Conservation (phyloP, 352 stramenopile genomes). For the Halophytophthora polymorphica region DNA sequence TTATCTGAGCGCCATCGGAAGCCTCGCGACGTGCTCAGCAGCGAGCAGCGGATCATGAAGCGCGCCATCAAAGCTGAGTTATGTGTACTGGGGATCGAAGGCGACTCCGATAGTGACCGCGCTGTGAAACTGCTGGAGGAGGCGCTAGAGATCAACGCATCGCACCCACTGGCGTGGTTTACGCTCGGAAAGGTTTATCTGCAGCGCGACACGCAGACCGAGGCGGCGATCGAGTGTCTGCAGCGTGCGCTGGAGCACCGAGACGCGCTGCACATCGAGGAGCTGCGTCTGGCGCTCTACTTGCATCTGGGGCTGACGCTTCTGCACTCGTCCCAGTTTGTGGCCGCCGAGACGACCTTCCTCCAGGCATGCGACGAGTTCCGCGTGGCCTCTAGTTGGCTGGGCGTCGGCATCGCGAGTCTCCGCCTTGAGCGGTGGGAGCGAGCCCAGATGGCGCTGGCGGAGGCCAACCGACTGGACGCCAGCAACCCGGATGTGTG, state of each 20-base stretch:
- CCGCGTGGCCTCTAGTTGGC: slow-evolving; percentile 65
- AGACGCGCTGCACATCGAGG: slow-evolving; percentile 23
- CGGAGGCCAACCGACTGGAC: slow-evolving; percentile 75
- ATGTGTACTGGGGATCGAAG: slow-evolving; percentile 22
- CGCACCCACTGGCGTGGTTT: slow-evolving; percentile 54
- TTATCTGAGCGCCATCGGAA: slow-evolving; percentile 32
- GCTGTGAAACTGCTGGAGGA: slow-evolving; percentile 44
- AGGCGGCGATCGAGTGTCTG: slow-evolving; percentile 48
- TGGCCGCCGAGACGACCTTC: slow-evolving; percentile 49
- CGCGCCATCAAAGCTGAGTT: slow-evolving; percentile 48
- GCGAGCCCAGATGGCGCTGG: slow-evolving; percentile 53
- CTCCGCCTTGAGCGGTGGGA: slow-evolving; percentile 66
- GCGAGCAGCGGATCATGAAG: slow-evolving; percentile 47
- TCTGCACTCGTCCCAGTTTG: slow-evolving; percentile 66
- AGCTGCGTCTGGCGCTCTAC: slow-evolving; percentile 40
- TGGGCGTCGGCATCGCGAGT: slow-evolving; percentile 69
- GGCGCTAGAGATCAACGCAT: slow-evolving; percentile 55
- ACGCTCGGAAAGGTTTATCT: slow-evolving; percentile 47
- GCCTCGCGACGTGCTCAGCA: slow-evolving; percentile 36
- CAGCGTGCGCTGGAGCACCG: slow-evolving; percentile 40
- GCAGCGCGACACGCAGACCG: slow-evolving; percentile 35
- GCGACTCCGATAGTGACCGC: slow-evolving; percentile 6
- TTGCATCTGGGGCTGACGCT: slow-evolving; percentile 59
- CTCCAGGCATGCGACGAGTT: slow-evolving; percentile 58
- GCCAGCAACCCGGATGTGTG: slow-evolving; percentile 63